Evolutionary conservation across 2,329 filamentous ascomycete genomes (phyloP), one percentile per base, ranked within the genome.

Genomic region (Beauveria scarabaeidicola): DNA sequence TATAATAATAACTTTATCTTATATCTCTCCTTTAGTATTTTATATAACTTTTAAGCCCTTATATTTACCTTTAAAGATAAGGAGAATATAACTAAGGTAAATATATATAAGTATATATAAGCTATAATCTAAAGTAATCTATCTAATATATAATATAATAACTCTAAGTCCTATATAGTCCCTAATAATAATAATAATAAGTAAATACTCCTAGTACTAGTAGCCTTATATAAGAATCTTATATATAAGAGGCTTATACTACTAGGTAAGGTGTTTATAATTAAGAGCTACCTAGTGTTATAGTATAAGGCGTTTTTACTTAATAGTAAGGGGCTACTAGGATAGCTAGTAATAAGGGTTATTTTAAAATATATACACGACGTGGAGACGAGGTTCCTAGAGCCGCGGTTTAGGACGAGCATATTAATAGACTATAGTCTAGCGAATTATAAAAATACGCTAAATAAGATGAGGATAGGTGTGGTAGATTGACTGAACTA

Each of bases 391-490:
- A 75, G 83, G 57, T 91, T 91, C 69, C 78, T 82, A 29, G 88
- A 91, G 73, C 75, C 91, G 44, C 77, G 81, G 48, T 91, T 92
- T 69, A 86, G 85, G 5, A 82, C 84, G 25, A 85, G 86, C 51
- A 90, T 91, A 86, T 75, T 92, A 71, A 79, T 83, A 61, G 89
- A 92, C 69, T 89, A 92, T 69, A 90, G 83, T 64, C 88, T 89
- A 3, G 87, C 83, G 29, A 78, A 84, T 64, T 92, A 92, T 68
- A 89, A 91, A 71, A 81, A 83, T 61, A 84, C 83, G 61, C 71
- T 92, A 65, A 81, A 83, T 60, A 82, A 83, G 61, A 74, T 91
- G 69, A 72, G 74, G 19, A 64, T 76, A 9, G 81, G 81, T 0
- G 76, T 83, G 19, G 71, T 74, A 53, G 70, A 72, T 50, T 64